A percentile compares a stretch with the other conserved stretches of the same genome.
Conservation (phyloP, 2,329 filamentous ascomycete species). For the Anthostomella pinea region DNA sequence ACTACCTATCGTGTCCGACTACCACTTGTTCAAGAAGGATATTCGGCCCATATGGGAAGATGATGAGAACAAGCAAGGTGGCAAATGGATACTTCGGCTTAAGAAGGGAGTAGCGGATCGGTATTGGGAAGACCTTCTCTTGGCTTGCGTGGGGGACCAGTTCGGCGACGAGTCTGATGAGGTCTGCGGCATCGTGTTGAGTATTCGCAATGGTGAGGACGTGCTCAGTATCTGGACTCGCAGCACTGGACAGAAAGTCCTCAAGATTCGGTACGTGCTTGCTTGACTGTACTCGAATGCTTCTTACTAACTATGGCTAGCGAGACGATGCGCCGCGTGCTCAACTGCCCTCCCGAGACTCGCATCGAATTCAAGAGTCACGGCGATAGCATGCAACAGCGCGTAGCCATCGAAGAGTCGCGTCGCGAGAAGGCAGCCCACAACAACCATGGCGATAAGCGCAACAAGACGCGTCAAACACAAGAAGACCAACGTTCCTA, state of each 20-base stretch:
- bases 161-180: slow-evolving; percentile 91
- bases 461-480: slow-evolving; percentile 27
- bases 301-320: slow-evolving; percentile 44
- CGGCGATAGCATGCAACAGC: slow-evolving; percentile 91
- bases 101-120: slow-evolving; percentile 97
- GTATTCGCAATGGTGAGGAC: slow-evolving; percentile 92
- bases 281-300: not conserved
- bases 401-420: slow-evolving; percentile 85
- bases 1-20: slow-evolving; percentile 90
- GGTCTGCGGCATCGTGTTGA: slow-evolving; percentile 91
- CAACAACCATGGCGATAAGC: slow-evolving; percentile 35
- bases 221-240: slow-evolving; percentile 98
- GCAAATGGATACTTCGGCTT: slow-evolving; percentile 94
- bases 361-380: slow-evolving; percentile 95
- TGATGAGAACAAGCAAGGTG: slow-evolving; percentile 90
- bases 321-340: slow-evolving; percentile 88
- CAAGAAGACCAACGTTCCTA: slow-evolving; percentile 32
- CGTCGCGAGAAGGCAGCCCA: slow-evolving; percentile 75
- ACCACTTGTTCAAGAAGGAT: slow-evolving; percentile 96
- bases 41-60: slow-evolving; percentile 98
- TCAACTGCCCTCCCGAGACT: slow-evolving; percentile 83
- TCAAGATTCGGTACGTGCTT: slow-evolving; percentile 81
- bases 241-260: slow-evolving; percentile 86
- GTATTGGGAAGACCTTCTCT: slow-evolving; percentile 92
- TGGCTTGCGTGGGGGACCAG: slow-evolving; percentile 90